Evolutionary conservation across 371 early-diverging fungal species (phyloP).

Genomic region (Mucor lusitanicus): DNA sequence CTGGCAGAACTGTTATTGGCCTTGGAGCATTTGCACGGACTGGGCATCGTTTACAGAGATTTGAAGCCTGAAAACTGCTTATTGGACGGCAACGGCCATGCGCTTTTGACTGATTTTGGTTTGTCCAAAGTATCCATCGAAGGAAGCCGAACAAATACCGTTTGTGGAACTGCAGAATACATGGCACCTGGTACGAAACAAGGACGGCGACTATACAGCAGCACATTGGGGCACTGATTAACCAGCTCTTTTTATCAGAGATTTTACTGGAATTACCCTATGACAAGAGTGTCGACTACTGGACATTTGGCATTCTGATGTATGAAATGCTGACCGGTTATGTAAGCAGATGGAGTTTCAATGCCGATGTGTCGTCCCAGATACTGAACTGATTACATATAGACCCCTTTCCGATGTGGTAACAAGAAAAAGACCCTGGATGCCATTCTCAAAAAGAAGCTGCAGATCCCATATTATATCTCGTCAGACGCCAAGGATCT

Average conservation of each 20-base stretch:
- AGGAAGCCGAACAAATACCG: slow-evolving; percentile 75
- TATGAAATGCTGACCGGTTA: slow-evolving; percentile 86
- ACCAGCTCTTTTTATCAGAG: slow-evolving; percentile 48
- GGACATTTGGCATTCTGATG: slow-evolving; percentile 91
- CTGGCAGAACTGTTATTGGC: slow-evolving; percentile 85
- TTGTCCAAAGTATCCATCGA: slow-evolving; percentile 79
- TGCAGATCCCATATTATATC: slow-evolving; percentile 74
- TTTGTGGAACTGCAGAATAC: slow-evolving; percentile 92
- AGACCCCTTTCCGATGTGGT: slow-evolving; percentile 76
- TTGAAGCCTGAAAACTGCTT: slow-evolving; percentile 91
- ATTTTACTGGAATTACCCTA: slow-evolving; percentile 80
- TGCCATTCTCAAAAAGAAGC: slow-evolving; percentile 75
- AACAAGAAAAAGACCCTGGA: slow-evolving; percentile 81
- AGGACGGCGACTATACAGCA: background rate
- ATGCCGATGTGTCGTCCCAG: background rate
- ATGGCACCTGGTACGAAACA: slow-evolving; percentile 54
- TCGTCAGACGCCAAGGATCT: slow-evolving; percentile 69
- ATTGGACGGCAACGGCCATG: slow-evolving; percentile 77
- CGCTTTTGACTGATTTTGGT: slow-evolving; percentile 91
- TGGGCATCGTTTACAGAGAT: slow-evolving; percentile 88
- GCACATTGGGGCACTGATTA: background rate
- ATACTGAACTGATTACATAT: background rate
- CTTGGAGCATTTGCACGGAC: slow-evolving; percentile 83
- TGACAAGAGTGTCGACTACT: slow-evolving; percentile 89
- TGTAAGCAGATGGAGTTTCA: slow-evolving; percentile 23